These are phyloP conservation scores for Acarospora socialis DNA, from an alignment of 2,329 filamentous ascomycete species.

Conservation along the genomic window DNA sequence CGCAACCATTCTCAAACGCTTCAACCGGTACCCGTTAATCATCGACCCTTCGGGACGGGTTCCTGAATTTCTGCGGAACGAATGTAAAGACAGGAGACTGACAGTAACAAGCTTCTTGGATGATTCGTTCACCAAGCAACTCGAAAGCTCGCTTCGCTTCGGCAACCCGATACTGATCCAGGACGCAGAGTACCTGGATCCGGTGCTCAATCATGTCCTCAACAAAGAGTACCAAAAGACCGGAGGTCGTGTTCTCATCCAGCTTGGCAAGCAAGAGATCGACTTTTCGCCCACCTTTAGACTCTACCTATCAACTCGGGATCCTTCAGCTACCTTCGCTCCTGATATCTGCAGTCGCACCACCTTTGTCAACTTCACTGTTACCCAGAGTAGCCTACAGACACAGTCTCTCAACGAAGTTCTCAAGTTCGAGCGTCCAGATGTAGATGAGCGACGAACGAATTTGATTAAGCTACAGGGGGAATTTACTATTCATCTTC, in stretches of 20 bases:
- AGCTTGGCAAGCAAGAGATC: constrained; percentile 96
- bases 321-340: constrained; percentile 89
- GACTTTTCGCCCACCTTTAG: constrained; percentile 97
- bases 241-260: constrained; percentile 91
- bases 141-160: constrained; percentile 92
- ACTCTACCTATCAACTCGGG: constrained; percentile 84
- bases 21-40: constrained; percentile 96
- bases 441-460: constrained; percentile 88
- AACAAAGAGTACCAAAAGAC: constrained; percentile 99
- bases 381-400: constrained; percentile 96
- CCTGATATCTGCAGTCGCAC: constrained; percentile 97
- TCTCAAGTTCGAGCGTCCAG: constrained; percentile 89
- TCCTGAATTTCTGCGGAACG: constrained; percentile 87
- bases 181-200: constrained; percentile 92
- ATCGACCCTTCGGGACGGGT: constrained; percentile 94
- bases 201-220: constrained; percentile 92
- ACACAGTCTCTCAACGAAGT: constrained; percentile 97
- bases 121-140: constrained; percentile 92
- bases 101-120: constrained; percentile 97
- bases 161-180: constrained; percentile 98
- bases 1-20: constrained; percentile 89
- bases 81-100: constrained; percentile 82
- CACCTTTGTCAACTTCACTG: constrained; percentile 98
- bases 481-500: constrained; percentile 96
- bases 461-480: constrained; percentile 98